Conservation (phyloP, 768 basidiomycete genomes). For the Candolleomyces efflorescens region DNA sequence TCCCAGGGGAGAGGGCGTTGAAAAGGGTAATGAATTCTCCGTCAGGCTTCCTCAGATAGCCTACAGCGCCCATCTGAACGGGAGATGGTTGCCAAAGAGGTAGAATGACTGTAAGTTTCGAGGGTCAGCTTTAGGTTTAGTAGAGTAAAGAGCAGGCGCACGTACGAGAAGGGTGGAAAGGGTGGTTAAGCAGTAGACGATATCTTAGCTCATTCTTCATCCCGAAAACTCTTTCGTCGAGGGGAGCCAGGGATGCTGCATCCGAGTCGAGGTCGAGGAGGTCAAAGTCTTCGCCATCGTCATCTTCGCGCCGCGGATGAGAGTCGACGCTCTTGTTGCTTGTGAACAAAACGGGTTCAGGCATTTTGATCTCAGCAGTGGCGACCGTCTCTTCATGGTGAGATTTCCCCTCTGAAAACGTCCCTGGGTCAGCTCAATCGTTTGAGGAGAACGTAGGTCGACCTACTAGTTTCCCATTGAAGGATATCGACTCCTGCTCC, state of each 20-base stretch:
- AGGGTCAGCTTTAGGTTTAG: constrained; percentile 1
- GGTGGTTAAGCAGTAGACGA: constrained; percentile 59
- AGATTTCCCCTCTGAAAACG: neutral
- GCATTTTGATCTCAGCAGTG: constrained; percentile 25
- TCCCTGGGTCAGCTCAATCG: neutral
- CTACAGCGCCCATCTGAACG: constrained; percentile 70
- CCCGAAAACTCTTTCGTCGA: constrained; percentile 34
- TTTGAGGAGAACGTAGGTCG: neutral
- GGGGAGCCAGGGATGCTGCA: constrained; percentile 30
- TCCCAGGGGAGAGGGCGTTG: constrained; percentile 56
- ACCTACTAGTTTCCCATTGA: neutral
- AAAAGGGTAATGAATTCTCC: constrained; percentile 76
- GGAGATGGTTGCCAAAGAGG: constrained; percentile 71
- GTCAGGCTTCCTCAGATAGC: constrained; percentile 63
- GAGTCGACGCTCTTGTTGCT: constrained; percentile 1
- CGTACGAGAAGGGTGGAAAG: constrained; percentile 67
- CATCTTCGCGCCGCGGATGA: neutral
- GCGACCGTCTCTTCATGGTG: constrained; percentile 29
- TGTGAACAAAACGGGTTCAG: constrained; percentile 32
- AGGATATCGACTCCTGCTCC: neutral
- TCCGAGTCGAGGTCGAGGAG: constrained; percentile 23
- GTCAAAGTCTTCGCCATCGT: constrained; percentile 4
- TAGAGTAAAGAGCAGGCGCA: constrained; percentile 10
- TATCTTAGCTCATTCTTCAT: constrained; percentile 63
- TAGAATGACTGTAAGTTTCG: constrained; percentile 42